phyloP scores from a whole-genome alignment of 495 filamentous ascomycete genomes.

The Lophiotrema nucula region DNA sequence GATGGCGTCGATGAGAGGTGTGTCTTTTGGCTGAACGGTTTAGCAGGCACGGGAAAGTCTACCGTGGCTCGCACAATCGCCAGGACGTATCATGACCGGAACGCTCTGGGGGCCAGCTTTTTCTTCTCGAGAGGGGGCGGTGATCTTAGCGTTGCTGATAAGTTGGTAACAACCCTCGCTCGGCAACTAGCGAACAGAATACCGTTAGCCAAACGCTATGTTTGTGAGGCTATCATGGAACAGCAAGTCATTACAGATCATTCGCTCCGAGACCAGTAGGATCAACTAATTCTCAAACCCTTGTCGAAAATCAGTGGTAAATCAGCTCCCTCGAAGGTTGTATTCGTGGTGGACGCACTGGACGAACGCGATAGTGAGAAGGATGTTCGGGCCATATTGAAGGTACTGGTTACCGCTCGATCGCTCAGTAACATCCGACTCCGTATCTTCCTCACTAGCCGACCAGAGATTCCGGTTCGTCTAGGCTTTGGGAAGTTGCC shows the following conservation, averaged over 20 bases:
- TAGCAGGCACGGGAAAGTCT: conserved; percentile 28
- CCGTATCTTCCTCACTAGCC: conserved; percentile 43
- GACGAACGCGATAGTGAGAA: conserved; percentile 39
- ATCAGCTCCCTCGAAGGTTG: background rate
- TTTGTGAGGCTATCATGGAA: conserved; percentile 14
- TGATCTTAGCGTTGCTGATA: conserved; percentile 22
- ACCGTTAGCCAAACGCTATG: background rate
- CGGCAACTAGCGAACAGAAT: conserved; percentile 18
- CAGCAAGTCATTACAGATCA: conserved; percentile 6
- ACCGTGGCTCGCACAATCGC: conserved; percentile 23
- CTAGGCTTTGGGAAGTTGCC: conserved; percentile 25
- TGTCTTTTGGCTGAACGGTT: conserved; percentile 45
- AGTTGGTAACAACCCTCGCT: conserved; percentile 35
- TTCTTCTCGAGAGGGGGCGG: conserved; percentile 32
- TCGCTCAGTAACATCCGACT: conserved; percentile 25
- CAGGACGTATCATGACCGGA: background rate
- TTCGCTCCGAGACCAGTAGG: conserved; percentile 13
- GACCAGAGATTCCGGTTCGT: conserved; percentile 38
- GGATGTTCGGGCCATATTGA: conserved; percentile 33
- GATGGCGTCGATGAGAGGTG: conserved; percentile 3
- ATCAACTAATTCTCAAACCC: conserved; percentile 3
- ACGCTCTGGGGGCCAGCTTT: conserved; percentile 34
- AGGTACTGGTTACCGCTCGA: conserved; percentile 32
- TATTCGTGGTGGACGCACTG: conserved; percentile 42
- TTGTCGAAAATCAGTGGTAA: background rate